Conservation (phyloP, 495 filamentous ascomycete genomes). For the Talaromyces proteolyticus region DNA sequence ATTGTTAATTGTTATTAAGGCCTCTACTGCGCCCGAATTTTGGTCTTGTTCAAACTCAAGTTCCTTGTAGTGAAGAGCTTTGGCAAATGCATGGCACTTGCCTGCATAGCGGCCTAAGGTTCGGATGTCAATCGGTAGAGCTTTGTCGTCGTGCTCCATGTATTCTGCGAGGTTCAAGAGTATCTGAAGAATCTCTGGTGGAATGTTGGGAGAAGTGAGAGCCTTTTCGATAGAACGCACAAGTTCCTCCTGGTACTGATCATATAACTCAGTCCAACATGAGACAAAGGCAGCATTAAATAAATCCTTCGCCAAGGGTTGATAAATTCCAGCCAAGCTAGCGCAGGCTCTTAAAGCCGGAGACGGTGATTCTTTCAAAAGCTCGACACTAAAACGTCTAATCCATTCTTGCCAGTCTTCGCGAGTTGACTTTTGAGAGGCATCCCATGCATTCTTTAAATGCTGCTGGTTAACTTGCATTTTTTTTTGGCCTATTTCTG, state of each 20-base stretch:
- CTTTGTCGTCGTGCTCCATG: conserved; percentile 99
- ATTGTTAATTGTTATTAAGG: conserved; percentile 97
- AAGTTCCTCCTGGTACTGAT: conserved; percentile 90
- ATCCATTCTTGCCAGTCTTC: conserved; percentile 99
- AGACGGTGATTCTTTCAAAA: conserved; percentile 92
- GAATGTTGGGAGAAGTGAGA: conserved; percentile 85
- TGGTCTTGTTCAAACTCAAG: conserved; percentile 97
- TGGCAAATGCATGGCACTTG: conserved; percentile 95
- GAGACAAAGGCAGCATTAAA: conserved; percentile 99
- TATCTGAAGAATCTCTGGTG: conserved; percentile 89
- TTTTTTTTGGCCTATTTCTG: conserved; percentile 88
- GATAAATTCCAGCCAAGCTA: conserved; percentile 82
- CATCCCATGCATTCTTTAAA: conserved; percentile 96
- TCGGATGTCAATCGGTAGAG: conserved; percentile 93
- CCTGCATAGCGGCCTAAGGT: conserved; percentile 87
- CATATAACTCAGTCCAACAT: conserved; percentile 96
- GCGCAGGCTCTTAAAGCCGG: conserved; percentile 92
- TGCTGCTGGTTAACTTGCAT: conserved; percentile 94
- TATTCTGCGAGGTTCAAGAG: conserved; percentile 96
- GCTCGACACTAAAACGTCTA: conserved; percentile 87
- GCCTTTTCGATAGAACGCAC: conserved; percentile 94
- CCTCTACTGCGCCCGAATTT: conserved; percentile 91
- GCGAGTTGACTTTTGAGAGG: conserved; percentile 86
- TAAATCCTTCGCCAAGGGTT: conserved; percentile 82
- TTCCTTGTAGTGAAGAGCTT: conserved; percentile 98